Evolutionary conservation across 805 yeast genomes (phyloP), one percentile per base, ranked within the genome.

Genomic region (Yarrowia phangngaensis): DNA sequence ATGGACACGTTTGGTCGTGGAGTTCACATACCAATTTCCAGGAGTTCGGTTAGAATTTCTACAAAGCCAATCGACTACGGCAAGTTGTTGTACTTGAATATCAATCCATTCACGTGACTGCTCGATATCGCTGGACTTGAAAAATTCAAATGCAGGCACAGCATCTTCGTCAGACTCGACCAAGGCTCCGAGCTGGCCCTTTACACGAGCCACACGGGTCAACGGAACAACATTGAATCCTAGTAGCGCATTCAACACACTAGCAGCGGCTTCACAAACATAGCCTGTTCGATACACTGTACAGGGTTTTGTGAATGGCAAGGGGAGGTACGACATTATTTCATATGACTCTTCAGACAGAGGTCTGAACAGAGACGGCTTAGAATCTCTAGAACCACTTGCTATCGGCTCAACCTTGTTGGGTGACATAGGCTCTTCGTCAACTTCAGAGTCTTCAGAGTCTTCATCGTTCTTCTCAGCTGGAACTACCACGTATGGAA

Each of bases 141-240:
- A 38, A 19, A 22, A 38, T 24, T 38, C 32, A 27, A 38, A 38
- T 8, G 45, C 45, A 9, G 45, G 29, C 13, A 27, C n/a, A 4
- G 32, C 31, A 3, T 26, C 24, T 7, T 17, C 24, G 4, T 38
- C 45, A 2, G 19, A 32, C 31, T 26, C 32, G 13, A 38, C 14
- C 45, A 38, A 19, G 24, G 45, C 23, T 6, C 45, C 45, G 14
- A 38, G 22, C n/a, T 27, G 26, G 11, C 24, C 32, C 17, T 27
- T 26, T 17, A 38, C 32, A 2, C 17, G 3, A 7, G 45, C 14
- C 6, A 27, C 45, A 4, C 32, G 45, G 15, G 45, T 38, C 11
- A 38, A 32, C 8, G 45, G 45, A 4, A 38, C 45, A 20, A 38
- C 45, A 5, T 38, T 19, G 32, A 38, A 38, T 23, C 45, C 45